A percentile compares a stretch with the other conserved stretches of the same genome.
phyloP scores from a whole-genome alignment of 768 basidiomycete species.

The Suillus subalutaceus region DNA sequence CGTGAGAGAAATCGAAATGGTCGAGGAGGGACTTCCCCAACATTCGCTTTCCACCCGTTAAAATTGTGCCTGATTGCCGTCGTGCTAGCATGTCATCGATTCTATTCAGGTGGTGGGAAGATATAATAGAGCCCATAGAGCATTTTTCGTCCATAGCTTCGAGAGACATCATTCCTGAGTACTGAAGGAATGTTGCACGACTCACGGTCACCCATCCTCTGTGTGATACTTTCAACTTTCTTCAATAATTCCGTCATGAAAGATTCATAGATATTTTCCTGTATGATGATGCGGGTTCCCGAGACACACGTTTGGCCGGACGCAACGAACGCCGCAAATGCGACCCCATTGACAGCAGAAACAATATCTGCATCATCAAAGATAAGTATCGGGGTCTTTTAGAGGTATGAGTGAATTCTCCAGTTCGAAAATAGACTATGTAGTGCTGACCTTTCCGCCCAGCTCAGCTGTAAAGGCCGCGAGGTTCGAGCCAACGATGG shows the following conservation, averaged over 20 bases:
- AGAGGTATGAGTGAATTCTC: slow-evolving; percentile 6
- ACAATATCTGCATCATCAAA: slow-evolving; percentile 77
- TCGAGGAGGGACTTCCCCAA: slow-evolving; percentile 65
- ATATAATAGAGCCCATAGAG: slow-evolving; percentile 84
- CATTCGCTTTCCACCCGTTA: slow-evolving; percentile 71
- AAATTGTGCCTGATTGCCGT: slow-evolving; percentile 49
- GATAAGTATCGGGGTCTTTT: slow-evolving; percentile 76
- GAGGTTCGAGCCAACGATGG: slow-evolving; percentile 73
- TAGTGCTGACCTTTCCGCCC: slow-evolving; percentile 69
- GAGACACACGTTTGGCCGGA: slow-evolving; percentile 93
- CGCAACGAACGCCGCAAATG: slow-evolving; percentile 84
- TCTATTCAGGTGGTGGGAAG: slow-evolving; percentile 59
- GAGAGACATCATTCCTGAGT: not conserved
- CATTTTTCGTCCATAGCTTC: slow-evolving; percentile 69
- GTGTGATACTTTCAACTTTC: slow-evolving; percentile 63
- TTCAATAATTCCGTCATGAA: slow-evolving; percentile 66
- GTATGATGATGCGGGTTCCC: slow-evolving; percentile 80
- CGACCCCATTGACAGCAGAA: slow-evolving; percentile 80
- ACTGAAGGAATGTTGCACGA: slow-evolving; percentile 16
- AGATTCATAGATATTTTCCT: slow-evolving; percentile 65
- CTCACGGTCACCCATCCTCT: slow-evolving; percentile 80
- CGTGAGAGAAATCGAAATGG: slow-evolving; percentile 67
- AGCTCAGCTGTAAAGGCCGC: slow-evolving; percentile 81
- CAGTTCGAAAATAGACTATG: not conserved
- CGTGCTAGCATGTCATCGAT: slow-evolving; percentile 60